Evolutionary conservation across 306 rosid genomes (phyloP).

Genomic region (Abrus precatorius): DNA sequence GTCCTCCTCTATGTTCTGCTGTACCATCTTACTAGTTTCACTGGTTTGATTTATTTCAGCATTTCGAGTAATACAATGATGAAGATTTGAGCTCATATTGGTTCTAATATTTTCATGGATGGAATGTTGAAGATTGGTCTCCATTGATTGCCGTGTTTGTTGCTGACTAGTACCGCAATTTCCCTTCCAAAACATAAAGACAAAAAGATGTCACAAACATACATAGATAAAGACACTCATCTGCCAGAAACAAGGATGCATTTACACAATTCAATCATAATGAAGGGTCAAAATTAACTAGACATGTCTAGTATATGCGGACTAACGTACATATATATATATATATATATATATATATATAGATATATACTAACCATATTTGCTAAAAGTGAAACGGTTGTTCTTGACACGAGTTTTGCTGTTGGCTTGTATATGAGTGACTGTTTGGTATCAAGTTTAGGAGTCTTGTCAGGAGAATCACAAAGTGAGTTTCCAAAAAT

Average conservation of each 20-base stretch:
- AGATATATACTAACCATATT: conserved; percentile 67
- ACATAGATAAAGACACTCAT: neutral
- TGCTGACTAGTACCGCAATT: conserved; percentile 62
- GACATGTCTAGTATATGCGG: too few relatives aligned
- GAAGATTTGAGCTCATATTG: conserved; percentile 52
- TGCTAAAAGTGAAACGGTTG: conserved; percentile 87
- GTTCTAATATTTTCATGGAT: conserved; percentile 59
- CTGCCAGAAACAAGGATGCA: neutral
- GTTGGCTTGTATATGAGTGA: conserved; percentile 79
- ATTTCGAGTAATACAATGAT: conserved; percentile 50
- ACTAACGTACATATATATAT: neutral
- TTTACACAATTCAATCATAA: too few relatives aligned
- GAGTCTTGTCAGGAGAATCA: conserved; percentile 57
- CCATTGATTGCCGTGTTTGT: conserved; percentile 54
- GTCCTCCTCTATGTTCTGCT: conserved; percentile 65
- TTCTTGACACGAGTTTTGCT: conserved; percentile 83
- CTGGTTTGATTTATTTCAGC: conserved; percentile 55
- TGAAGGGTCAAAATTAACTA: too few relatives aligned
- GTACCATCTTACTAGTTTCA: conserved; percentile 55
- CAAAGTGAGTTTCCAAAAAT: conserved; percentile 54
- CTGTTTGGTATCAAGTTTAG: conserved; percentile 60
- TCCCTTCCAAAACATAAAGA: conserved; percentile 65
- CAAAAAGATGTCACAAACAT: neutral
- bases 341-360: neutral
- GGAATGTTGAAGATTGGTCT: conserved; percentile 53